A percentile compares a stretch with the other conserved stretches of the same genome.
phyloP scores from a whole-genome alignment of 148 eudicot genomes.

The Gaultheria prostrata region DNA sequence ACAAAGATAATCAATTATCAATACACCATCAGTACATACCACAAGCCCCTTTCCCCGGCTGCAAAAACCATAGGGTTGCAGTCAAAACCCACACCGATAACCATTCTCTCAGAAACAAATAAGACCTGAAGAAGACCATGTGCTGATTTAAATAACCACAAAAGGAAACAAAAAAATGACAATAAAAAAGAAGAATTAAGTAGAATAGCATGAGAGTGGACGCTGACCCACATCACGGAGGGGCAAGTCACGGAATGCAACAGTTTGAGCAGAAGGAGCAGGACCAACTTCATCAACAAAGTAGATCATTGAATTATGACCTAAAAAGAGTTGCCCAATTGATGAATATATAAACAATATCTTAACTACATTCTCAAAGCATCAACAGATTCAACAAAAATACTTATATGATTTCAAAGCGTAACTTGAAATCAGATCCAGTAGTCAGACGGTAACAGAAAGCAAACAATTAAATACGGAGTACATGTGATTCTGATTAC shows the following conservation, averaged over 20 bases:
- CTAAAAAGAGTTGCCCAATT: slow-evolving; percentile 35
- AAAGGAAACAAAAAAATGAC: slow-evolving; percentile 1
- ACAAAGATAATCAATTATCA: background rate
- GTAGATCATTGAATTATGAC: slow-evolving; percentile 97
- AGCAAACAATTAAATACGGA: background rate
- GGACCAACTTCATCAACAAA: slow-evolving; percentile 98
- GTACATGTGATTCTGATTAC: slow-evolving; percentile 1
- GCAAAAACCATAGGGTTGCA: slow-evolving; percentile 90
- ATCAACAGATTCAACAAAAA: background rate
- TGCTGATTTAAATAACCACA: slow-evolving; percentile 7
- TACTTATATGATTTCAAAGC: background rate
- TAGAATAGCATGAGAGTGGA: slow-evolving; percentile 57
- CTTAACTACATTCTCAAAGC: background rate
- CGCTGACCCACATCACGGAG: slow-evolving; percentile 99
- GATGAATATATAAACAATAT: background rate
- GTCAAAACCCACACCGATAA: slow-evolving; percentile 94
- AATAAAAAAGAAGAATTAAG: slow-evolving; percentile 12
- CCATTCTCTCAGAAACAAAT: slow-evolving; percentile 85
- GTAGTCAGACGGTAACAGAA: background rate
- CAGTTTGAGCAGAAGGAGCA: slow-evolving; percentile 92
- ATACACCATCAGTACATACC: slow-evolving; percentile 39
- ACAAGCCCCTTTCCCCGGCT: slow-evolving; percentile 84
- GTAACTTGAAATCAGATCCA: background rate
- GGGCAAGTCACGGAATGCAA: slow-evolving; percentile 93
- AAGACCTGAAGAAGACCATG: slow-evolving; percentile 53